phyloP scores from a whole-genome alignment of 768 basidiomycete genomes.

The Suillus ampliporus region DNA sequence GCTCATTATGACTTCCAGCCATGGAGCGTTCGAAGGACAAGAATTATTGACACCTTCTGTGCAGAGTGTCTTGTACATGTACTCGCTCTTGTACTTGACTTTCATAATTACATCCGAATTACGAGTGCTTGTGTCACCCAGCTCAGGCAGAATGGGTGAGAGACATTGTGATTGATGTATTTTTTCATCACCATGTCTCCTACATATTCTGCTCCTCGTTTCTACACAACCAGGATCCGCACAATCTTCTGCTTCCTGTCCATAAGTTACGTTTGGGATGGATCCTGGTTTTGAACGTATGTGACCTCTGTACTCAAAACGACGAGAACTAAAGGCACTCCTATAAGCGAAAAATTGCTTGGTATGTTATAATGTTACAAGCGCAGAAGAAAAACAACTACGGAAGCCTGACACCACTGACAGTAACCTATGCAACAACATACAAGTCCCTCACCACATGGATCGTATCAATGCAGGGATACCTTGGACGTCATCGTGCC shows the following conservation, averaged over 20 bases:
- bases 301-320: background rate
- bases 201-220: background rate
- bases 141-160: background rate
- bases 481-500: conserved; percentile 22
- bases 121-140: background rate
- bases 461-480: conserved; percentile 16
- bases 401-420: background rate
- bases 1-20: conserved; percentile 21
- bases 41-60: conserved; percentile 16
- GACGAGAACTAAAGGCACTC: background rate
- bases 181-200: background rate
- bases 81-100: background rate
- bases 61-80: conserved; percentile 9
- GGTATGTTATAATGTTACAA: background rate
- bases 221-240: background rate
- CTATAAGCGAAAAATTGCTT: background rate
- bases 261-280: background rate
- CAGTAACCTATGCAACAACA: background rate
- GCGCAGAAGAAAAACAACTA: background rate
- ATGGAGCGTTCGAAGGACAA: conserved; percentile 42
- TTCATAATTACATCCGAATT: background rate
- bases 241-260: background rate
- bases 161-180: background rate
- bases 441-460: background rate
- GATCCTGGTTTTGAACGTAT: background rate